Evolutionary conservation across 1,284 basidiomycete species (phyloP).

Genomic region (Melampsora larici-populina): DNA sequence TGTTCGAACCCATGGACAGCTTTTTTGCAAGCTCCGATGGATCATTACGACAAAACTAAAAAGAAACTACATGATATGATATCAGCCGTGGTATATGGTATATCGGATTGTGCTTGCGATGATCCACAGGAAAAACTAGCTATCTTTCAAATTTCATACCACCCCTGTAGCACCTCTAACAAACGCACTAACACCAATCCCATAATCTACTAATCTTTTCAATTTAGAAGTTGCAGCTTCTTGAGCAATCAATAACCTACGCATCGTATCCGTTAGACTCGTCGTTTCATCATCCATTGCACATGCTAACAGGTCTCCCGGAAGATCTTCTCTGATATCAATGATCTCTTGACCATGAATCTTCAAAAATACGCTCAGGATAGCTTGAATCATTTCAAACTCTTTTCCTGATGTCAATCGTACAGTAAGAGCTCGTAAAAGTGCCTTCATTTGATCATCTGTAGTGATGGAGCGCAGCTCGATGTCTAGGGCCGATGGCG

Average conservation of each 20-base stretch:
- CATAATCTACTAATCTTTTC: conserved; percentile 40
- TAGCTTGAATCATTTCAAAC: conserved; percentile 91
- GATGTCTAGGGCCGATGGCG: conserved; percentile 83
- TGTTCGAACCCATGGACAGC: too few relatives aligned
- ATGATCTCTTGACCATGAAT: conserved; percentile 70
- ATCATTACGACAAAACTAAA: too few relatives aligned
- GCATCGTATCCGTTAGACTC: conserved; percentile 1
- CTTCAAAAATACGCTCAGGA: conserved; percentile 76
- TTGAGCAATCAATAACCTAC: conserved; percentile 24
- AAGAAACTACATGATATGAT: too few relatives aligned
- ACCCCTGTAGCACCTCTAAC: conserved; percentile 37
- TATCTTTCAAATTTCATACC: conserved; percentile 1
- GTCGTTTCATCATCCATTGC: conserved; percentile 5
- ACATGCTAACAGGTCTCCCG: conserved; percentile 23
- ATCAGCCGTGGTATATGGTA: too few relatives aligned
- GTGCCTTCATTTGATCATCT: conserved; percentile 65
- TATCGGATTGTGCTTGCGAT: too few relatives aligned
- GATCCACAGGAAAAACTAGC: too few relatives aligned
- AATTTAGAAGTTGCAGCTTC: conserved; percentile 15
- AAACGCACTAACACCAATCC: conserved; percentile 40
- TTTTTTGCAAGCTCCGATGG: too few relatives aligned
- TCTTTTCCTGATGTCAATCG: conserved; percentile 76
- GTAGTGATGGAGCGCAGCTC: conserved; percentile 72
- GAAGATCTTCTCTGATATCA: conserved; percentile 56
- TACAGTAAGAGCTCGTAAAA: conserved; percentile 70